Evolutionary conservation across 2,329 filamentous ascomycete species (phyloP).

Genomic region (Fusarium sp.): DNA sequence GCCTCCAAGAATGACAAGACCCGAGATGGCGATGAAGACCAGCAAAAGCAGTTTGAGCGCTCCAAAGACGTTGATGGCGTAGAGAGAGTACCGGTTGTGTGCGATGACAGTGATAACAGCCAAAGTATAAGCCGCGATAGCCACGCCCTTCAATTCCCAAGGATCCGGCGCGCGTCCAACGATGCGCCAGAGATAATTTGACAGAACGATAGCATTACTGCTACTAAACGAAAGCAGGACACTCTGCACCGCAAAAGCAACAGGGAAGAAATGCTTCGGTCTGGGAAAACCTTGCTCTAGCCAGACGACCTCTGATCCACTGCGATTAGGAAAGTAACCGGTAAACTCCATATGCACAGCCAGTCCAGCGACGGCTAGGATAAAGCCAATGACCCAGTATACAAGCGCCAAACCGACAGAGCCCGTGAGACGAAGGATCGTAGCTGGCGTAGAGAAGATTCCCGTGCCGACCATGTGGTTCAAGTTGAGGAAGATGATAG

Average conservation of each 20-base stretch:
- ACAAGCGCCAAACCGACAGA: constrained; percentile 72
- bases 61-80: constrained; percentile 67
- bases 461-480: constrained; percentile 73
- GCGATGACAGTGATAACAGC: constrained; percentile 67
- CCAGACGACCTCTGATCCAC: constrained; percentile 74
- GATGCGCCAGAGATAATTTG: constrained; percentile 72
- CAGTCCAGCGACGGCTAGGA: constrained; percentile 67
- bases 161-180: constrained; percentile 60
- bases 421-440: constrained; percentile 69
- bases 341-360: constrained; percentile 73
- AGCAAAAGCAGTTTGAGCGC: constrained; percentile 70
- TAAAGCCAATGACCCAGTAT: constrained; percentile 72
- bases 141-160: constrained; percentile 77
- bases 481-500: constrained; percentile 70
- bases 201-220: constrained; percentile 72
- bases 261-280: constrained; percentile 73
- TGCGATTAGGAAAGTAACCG: constrained; percentile 74
- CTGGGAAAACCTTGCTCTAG: constrained; percentile 75
- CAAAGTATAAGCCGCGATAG: constrained; percentile 71
- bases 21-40: constrained; percentile 71
- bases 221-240: constrained; percentile 74
- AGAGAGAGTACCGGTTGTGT: constrained; percentile 69
- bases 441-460: constrained; percentile 69
- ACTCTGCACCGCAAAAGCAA: constrained; percentile 72
- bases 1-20: constrained; percentile 68